Evolutionary conservation across 148 eudicot genomes (phyloP).

Genomic region (Chenopodium suecicum): DNA sequence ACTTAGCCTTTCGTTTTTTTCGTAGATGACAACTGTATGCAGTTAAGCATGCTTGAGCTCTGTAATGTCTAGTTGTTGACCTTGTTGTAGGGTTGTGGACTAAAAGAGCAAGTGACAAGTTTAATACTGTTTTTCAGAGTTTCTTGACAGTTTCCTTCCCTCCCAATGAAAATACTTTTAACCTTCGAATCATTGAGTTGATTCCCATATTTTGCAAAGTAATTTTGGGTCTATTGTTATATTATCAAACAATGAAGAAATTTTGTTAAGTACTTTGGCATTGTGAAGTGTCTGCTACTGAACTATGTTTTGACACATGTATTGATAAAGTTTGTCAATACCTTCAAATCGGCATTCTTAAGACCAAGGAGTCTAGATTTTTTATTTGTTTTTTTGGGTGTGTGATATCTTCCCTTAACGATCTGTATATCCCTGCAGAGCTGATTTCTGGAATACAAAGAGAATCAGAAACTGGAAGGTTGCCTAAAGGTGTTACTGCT

Average conservation of each 20-base stretch:
- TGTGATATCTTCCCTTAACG: not conserved
- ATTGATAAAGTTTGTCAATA: not conserved
- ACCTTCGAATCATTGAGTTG: not conserved
- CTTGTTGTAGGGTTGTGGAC: not conserved
- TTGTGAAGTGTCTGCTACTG: conserved; percentile 1
- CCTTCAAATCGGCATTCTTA: too few relatives aligned
- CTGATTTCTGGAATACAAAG: conserved; percentile 58
- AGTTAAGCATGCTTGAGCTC: not conserved
- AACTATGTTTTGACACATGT: not conserved
- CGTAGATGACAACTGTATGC: not conserved
- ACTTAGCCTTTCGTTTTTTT: not conserved
- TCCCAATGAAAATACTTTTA: not conserved
- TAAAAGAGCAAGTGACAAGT: not conserved
- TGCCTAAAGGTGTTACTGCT: conserved; percentile 64
- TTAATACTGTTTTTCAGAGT: not conserved
- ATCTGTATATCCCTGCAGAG: conserved; percentile 44
- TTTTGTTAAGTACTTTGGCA: not conserved
- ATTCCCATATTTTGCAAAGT: not conserved
- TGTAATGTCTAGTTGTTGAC: not conserved
- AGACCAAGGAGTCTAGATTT: too few relatives aligned
- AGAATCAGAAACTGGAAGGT: conserved; percentile 67
- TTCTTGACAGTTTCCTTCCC: not conserved
- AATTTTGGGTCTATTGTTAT: not conserved
- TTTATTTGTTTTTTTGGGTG: not conserved
- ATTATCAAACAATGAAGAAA: not conserved